These are phyloP conservation scores for Boletus pseudopeckii DNA, from an alignment of 768 basidiomycete genomes.

Conservation along the genomic window DNA sequence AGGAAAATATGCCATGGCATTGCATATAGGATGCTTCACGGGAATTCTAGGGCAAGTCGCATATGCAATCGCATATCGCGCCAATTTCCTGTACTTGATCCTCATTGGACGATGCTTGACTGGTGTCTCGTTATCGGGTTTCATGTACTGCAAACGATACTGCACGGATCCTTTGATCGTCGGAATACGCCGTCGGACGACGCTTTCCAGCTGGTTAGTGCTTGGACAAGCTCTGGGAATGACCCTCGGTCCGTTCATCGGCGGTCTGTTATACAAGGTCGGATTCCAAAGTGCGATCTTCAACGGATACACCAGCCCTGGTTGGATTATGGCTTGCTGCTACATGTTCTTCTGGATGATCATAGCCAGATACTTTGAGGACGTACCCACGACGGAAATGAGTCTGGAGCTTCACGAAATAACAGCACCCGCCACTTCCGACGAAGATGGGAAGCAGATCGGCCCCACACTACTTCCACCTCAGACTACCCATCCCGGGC, in stretches of 20 bases:
- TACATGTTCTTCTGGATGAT: constrained; percentile 53
- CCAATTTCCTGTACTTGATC: constrained; percentile 63
- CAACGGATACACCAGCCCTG: constrained; percentile 65
- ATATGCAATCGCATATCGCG: constrained; percentile 58
- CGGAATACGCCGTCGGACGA: constrained; percentile 59
- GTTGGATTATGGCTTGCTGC: constrained; percentile 56
- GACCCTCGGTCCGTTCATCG: constrained; percentile 61
- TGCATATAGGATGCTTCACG: constrained; percentile 52
- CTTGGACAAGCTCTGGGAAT: constrained; percentile 61
- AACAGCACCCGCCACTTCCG: background rate
- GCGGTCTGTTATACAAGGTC: constrained; percentile 58
- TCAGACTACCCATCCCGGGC: background rate
- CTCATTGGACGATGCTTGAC: constrained; percentile 66
- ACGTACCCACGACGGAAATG: constrained; percentile 29
- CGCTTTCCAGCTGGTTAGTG: constrained; percentile 59
- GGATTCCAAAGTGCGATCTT: constrained; percentile 54
- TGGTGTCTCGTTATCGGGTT: constrained; percentile 57
- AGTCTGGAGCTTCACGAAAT: constrained; percentile 9
- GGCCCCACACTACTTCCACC: background rate
- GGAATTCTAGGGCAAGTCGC: constrained; percentile 55
- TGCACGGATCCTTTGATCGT: constrained; percentile 67
- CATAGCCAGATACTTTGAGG: constrained; percentile 38
- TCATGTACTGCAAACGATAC: constrained; percentile 68
- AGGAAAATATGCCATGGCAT: constrained; percentile 55
- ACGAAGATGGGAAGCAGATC: constrained; percentile 2